Evolutionary conservation across 1,284 basidiomycete genomes (phyloP).

Genomic region (Ganoderma boninense): DNA sequence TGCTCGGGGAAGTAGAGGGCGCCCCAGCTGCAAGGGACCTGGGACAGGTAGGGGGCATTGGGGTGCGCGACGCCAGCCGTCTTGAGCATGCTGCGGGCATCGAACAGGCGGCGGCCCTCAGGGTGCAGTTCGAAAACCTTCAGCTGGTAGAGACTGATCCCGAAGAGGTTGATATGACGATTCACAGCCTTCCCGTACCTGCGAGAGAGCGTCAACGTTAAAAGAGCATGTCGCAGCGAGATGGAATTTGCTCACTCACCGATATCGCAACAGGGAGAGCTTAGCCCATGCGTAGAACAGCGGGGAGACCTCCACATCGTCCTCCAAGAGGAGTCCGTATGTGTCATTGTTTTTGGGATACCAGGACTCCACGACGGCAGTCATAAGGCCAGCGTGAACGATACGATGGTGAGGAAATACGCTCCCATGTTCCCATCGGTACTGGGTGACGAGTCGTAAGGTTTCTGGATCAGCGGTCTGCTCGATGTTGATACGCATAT

Average conservation of each 20-base stretch:
- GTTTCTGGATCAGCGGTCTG: constrained; percentile 75
- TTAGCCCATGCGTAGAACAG: constrained; percentile 87
- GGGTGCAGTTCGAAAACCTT: constrained; percentile 79
- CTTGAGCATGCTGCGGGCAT: constrained; percentile 67
- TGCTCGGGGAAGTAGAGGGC: constrained; percentile 87
- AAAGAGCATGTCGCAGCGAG: neutral
- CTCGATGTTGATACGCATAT: constrained; percentile 77
- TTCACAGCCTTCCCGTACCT: constrained; percentile 63
- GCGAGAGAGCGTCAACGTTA: neutral
- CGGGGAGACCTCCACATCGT: constrained; percentile 85
- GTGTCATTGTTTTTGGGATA: constrained; percentile 77
- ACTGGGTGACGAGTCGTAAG: constrained; percentile 54
- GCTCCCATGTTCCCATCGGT: constrained; percentile 67
- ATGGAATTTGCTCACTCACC: constrained; percentile 49
- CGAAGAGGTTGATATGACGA: constrained; percentile 63
- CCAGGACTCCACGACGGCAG: constrained; percentile 88
- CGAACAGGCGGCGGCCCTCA: constrained; percentile 72
- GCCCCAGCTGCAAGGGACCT: constrained; percentile 91
- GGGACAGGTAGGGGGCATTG: constrained; percentile 79
- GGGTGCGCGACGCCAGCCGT: constrained; percentile 49
- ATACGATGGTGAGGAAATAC: constrained; percentile 74
- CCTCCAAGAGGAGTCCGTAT: constrained; percentile 83
- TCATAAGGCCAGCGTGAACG: constrained; percentile 77
- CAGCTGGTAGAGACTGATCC: constrained; percentile 85
- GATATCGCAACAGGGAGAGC: constrained; percentile 75